phyloP scores from a whole-genome alignment of 2,329 filamentous ascomycete genomes.

The Fonsecaea multimorphosa region DNA sequence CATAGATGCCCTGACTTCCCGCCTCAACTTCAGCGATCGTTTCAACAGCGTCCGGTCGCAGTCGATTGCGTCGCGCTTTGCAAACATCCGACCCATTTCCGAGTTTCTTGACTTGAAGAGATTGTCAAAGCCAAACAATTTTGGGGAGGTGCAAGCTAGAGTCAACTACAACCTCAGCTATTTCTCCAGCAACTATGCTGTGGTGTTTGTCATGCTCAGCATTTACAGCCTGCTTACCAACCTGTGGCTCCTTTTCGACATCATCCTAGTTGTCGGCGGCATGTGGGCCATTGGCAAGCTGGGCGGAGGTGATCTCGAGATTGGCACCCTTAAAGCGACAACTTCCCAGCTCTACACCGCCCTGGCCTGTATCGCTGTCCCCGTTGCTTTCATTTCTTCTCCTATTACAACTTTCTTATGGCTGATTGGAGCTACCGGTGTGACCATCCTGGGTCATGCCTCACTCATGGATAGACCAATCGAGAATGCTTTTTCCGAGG shows the following conservation, averaged over 20 bases:
- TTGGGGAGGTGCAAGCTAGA: conserved; percentile 84
- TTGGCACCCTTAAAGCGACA: conserved; percentile 81
- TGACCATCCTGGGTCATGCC: conserved; percentile 93
- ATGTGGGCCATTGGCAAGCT: conserved; percentile 93
- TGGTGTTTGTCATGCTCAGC: conserved; percentile 91
- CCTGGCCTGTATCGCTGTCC: conserved; percentile 80
- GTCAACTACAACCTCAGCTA: conserved; percentile 97
- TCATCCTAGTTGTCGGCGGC: conserved; percentile 82
- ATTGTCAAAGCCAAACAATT: conserved; percentile 90
- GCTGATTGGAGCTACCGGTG: conserved; percentile 93
- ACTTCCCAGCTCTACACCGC: conserved; percentile 93
- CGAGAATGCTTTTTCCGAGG: conserved; percentile 99
- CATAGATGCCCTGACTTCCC: conserved; percentile 86
- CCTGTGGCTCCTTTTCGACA: conserved; percentile 84
- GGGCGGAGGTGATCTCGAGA: conserved; percentile 82
- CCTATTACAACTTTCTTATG: conserved; percentile 86
- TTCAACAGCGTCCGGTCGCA: conserved; percentile 83
- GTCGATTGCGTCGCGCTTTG: conserved; percentile 79
- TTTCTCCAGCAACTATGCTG: conserved; percentile 98
- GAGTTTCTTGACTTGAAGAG: conserved; percentile 98
- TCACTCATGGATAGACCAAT: conserved; percentile 97
- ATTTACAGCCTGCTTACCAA: conserved; percentile 95
- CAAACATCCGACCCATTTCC: conserved; percentile 86
- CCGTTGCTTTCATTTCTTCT: conserved; percentile 82
- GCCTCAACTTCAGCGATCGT: conserved; percentile 83